Evolutionary conservation across 805 yeast genomes (phyloP), one percentile per base, ranked within the genome.

Genomic region (Candida yuanshanica): DNA sequence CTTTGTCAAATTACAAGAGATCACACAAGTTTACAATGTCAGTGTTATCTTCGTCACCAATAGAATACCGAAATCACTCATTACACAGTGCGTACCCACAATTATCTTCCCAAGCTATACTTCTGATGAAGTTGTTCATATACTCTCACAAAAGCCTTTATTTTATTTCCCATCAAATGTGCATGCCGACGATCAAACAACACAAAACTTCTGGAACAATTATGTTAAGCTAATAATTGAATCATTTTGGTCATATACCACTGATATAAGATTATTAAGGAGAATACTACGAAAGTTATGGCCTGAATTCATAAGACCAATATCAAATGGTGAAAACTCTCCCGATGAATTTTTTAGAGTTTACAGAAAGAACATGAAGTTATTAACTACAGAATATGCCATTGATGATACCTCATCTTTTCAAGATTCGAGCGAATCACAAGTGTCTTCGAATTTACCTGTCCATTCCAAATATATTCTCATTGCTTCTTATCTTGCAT

Each of bases 401-500:
- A 31, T 50, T n/a, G 35, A 27, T 21, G 43, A 43, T 4, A 43
- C 39, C n/a, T 33, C 39, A 23, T 20, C 24, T 4, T 20, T 40
- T 10, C 38, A 43, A 4, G 42, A 47, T 7, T 44, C 44, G 3
- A 46, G 39, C 17, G 39, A 41, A 10, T 37, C 8, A 38, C 46
- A 40, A 2, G 4, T 33, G n/a, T 41, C 45, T 1, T 60, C 69
- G 38, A 81, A 79, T 48, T 62, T 85, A 33, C 78, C 90, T 0
- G 56, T 55, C 8, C 71, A 75, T 37, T 74, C 91, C 2, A 83
- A 85, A 54, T 86, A 74, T 54, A 62, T 90, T n/a, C 61, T 89
- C 13, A 72, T 88, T 24, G 87, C 96, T 1, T 81, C 95, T 1
- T 90, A 83, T 58, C 63, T 89, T 36, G 95, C 95, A 1, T 87